Conservation (phyloP, 2,329 filamentous ascomycete species). For the Zymoseptoria ardabiliae region DNA sequence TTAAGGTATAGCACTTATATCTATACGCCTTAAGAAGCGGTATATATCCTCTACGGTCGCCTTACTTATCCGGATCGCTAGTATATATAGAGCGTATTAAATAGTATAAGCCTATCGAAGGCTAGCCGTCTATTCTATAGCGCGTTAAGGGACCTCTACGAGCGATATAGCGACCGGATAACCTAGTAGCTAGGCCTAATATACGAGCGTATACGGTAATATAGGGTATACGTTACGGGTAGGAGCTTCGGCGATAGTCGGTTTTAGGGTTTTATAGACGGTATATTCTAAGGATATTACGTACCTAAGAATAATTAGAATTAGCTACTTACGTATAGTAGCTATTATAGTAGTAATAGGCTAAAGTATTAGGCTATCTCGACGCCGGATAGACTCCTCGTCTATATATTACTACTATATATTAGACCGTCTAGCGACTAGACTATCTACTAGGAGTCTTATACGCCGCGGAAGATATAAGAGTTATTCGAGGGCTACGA, state of each 20-base stretch:
- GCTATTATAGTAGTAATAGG: neutral
- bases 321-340: neutral
- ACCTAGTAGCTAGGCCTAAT: neutral
- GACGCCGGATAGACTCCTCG: neutral
- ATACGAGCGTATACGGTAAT: neutral
- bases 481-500: neutral
- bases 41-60: neutral
- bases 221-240: neutral
- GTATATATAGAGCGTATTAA: neutral
- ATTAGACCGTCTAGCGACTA: neutral
- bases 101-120: neutral
- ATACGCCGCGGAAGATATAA: neutral
- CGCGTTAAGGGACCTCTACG: neutral
- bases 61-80: neutral
- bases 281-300: neutral
- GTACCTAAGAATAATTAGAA: neutral
- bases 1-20: neutral
- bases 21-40: neutral
- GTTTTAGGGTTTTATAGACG: neutral
- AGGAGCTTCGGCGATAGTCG: neutral
- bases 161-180: neutral
- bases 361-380: neutral
- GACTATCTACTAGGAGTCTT: neutral
- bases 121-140: neutral
- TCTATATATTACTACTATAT: neutral